Conservation (phyloP, 225 moss, liverwort and hornwort species). For the Pleurozium schreberi region DNA sequence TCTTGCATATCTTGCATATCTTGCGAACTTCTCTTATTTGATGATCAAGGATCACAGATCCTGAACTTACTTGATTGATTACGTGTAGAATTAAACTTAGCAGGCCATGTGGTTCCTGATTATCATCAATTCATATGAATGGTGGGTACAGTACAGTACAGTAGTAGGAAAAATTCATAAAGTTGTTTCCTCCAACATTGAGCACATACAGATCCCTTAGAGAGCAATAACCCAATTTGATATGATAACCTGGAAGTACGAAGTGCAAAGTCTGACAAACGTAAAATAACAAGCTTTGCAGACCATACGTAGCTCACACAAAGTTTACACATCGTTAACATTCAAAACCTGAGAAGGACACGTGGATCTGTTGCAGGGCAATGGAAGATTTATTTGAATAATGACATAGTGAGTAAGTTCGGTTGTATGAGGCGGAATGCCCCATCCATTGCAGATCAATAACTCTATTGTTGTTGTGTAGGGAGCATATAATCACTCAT, state of each 20-base stretch:
- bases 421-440: not conserved
- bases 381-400: slow-evolving; percentile 8
- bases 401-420: not conserved
- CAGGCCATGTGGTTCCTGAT: not conserved
- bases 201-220: not conserved
- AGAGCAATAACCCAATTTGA: too few species aligned
- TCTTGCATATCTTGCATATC: too few species aligned
- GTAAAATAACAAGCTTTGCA: not conserved
- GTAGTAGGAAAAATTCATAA: not conserved
- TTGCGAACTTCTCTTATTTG: too few species aligned
- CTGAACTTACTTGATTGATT: too few species aligned
- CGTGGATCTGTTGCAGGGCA: not conserved
- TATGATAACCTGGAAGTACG: not conserved
- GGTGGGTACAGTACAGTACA: too few species aligned
- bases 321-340: not conserved
- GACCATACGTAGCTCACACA: not conserved
- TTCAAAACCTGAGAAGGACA: not conserved
- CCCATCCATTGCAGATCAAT: not conserved
- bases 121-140: too few species aligned
- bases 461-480: not conserved
- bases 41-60: too few species aligned
- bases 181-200: not conserved
- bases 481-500: not conserved
- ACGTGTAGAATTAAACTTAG: not conserved
- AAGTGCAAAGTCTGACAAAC: not conserved